These are phyloP conservation scores for Fusarium pininemorale DNA, from an alignment of 2,329 filamentous ascomycete species.

Conservation along the genomic window DNA sequence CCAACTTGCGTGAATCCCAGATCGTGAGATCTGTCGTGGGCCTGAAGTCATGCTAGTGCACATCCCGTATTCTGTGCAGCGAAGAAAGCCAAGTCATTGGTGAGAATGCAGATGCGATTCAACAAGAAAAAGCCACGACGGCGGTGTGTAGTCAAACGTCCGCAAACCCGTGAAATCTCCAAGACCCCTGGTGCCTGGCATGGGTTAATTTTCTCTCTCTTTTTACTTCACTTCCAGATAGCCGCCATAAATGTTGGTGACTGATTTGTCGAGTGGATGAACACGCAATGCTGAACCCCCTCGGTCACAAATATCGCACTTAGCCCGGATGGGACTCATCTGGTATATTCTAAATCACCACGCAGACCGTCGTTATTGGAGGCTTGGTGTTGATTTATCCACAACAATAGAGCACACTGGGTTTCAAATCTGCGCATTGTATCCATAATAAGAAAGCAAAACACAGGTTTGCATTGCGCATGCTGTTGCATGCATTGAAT, in stretches of 20 bases:
- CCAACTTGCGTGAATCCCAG: constrained; percentile 32
- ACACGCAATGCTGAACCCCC: constrained; percentile 7
- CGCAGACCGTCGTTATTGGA: constrained; percentile 13
- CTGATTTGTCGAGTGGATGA: constrained; percentile 12
- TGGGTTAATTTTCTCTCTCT: neutral
- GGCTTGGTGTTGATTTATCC: constrained; percentile 14
- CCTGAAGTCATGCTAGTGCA: constrained; percentile 30
- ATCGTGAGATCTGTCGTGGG: constrained; percentile 36
- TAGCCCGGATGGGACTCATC: neutral
- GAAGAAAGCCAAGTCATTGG: constrained; percentile 23
- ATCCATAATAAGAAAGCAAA: neutral
- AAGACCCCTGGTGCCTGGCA: constrained; percentile 19
- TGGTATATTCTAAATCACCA: neutral
- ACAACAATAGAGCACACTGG: constrained; percentile 22
- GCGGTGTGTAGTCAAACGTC: constrained; percentile 28
- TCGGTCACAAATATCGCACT: constrained; percentile 1
- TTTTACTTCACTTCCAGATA: constrained; percentile 11
- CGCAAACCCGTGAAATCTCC: constrained; percentile 28
- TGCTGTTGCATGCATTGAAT: constrained; percentile 10
- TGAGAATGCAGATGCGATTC: constrained; percentile 3
- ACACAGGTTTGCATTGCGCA: constrained; percentile 21
- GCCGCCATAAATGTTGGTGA: constrained; percentile 17
- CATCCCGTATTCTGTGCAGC: constrained; percentile 29
- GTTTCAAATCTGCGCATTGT: neutral
- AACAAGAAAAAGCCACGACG: constrained; percentile 22